Conservation (phyloP, 352 stramenopile genomes). For the Plasmopara muralis region DNA sequence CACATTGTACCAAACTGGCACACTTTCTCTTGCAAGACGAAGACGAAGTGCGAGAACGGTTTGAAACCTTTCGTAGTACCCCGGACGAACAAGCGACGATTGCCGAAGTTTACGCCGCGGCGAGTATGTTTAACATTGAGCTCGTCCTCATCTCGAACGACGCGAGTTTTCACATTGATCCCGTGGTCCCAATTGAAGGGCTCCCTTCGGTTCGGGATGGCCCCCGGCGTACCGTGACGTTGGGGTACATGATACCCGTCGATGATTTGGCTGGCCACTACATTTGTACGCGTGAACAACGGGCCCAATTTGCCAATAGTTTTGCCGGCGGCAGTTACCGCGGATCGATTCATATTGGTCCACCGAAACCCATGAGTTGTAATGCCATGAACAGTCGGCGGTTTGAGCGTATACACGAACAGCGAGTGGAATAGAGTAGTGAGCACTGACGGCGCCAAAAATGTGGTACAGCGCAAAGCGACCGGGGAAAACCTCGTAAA, state of each 20-base stretch:
- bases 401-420: constrained; percentile 59
- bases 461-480: constrained; percentile 2
- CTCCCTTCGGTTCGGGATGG: constrained; percentile 55
- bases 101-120: constrained; percentile 64
- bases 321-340: constrained; percentile 73
- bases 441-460: no score
- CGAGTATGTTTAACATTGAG: constrained; percentile 81
- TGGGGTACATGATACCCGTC: constrained; percentile 67
- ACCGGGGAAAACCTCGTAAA: constrained; percentile 35
- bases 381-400: constrained; percentile 32
- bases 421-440: constrained; percentile 46
- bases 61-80: constrained; percentile 62
- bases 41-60: constrained; percentile 64
- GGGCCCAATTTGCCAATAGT: constrained; percentile 41
- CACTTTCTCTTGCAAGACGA: constrained; percentile 67
- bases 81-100: constrained; percentile 75
- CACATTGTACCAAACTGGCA: constrained; percentile 49
- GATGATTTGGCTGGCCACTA: constrained; percentile 71
- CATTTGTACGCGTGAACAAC: constrained; percentile 65
- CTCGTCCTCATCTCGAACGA: constrained; percentile 79
- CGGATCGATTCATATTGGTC: constrained; percentile 62
- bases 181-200: constrained; percentile 55
- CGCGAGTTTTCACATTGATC: constrained; percentile 74
- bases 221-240: constrained; percentile 42
- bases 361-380: constrained; percentile 50